Evolutionary conservation across 2,329 filamentous ascomycete species (phyloP).

Genomic region (Fusarium compactum): DNA sequence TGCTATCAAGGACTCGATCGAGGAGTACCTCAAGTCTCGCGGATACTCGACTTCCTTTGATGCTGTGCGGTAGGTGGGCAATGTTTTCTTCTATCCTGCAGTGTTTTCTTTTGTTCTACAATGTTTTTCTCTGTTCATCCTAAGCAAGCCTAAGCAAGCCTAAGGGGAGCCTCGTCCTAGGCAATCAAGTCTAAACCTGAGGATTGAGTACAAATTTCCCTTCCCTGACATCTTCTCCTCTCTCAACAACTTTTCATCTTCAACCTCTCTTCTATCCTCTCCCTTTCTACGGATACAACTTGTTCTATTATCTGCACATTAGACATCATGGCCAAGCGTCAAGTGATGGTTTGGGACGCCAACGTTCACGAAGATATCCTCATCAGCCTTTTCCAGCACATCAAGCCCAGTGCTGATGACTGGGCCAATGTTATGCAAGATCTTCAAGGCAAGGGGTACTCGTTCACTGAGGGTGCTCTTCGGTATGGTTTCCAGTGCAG

Average conservation of each 20-base stretch:
- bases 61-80: conserved; percentile 57
- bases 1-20: conserved; percentile 49
- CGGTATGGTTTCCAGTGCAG: conserved; percentile 49
- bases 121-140: neutral
- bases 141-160: neutral
- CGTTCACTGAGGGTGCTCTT: conserved; percentile 56
- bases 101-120: neutral
- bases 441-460: conserved; percentile 55
- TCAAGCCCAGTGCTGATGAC: conserved; percentile 50
- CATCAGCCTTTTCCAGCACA: conserved; percentile 54
- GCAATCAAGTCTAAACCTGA: neutral
- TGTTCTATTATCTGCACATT: neutral
- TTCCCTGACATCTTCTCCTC: neutral
- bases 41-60: conserved; percentile 58
- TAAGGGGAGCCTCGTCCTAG: neutral
- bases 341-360: conserved; percentile 56
- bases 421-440: conserved; percentile 55
- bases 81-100: neutral
- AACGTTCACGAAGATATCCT: conserved; percentile 60
- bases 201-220: neutral
- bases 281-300: neutral
- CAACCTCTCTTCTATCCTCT: neutral
- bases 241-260: neutral
- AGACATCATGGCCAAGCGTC: conserved; percentile 47
- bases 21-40: conserved; percentile 49